These are phyloP conservation scores for Triticum aestivum DNA, from an alignment of 176 grass and related monocot species.

Conservation along the genomic window IWGSC_CS_RefSeq_v2.1 NC_057799.1:190201584-190202083, in stretches of 20 bases:
- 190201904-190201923: too few species aligned
- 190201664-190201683: background rate
- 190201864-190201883: background rate
- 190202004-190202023: too few species aligned
- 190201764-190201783: slow-evolving; percentile 30
- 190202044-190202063: too few species aligned
- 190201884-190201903: slow-evolving; percentile 37
- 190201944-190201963: too few species aligned
- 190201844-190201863: slow-evolving; percentile 16
- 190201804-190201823: slow-evolving; percentile 53
- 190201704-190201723: background rate
- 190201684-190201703: background rate
- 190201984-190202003: too few species aligned
- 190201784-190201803: slow-evolving; percentile 39
- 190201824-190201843: slow-evolving; percentile 6
- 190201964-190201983: too few species aligned
- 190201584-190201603: slow-evolving; percentile 77
- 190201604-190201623: slow-evolving; percentile 84
- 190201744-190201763: background rate
- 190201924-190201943: too few species aligned
- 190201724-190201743: too few species aligned
- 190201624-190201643: slow-evolving; percentile 67
- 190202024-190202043: too few species aligned
- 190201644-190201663: background rate
- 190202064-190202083: too few species aligned